phyloP scores from a whole-genome alignment of 2,329 filamentous ascomycete genomes.

The Pseudocercospora eumusae region DNA sequence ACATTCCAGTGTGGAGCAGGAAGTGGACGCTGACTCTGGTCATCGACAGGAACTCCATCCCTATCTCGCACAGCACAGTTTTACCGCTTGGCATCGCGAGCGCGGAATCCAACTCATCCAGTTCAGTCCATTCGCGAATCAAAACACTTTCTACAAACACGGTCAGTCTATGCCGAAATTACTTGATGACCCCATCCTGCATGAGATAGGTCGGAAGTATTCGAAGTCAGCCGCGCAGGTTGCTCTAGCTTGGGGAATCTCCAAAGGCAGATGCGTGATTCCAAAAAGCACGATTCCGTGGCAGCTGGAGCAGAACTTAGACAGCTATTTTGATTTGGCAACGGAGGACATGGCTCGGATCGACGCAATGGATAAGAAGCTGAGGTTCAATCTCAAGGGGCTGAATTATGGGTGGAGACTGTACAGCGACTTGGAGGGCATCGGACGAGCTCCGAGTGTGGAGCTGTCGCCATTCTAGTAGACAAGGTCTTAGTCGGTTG shows the following conservation, averaged over 20 bases:
- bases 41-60: conserved; percentile 63
- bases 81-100: conserved; percentile 66
- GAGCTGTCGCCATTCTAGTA: not conserved
- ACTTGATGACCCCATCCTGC: conserved; percentile 10
- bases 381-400: conserved; percentile 29
- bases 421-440: conserved; percentile 34
- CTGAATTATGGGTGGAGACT: conserved; percentile 30
- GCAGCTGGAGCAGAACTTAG: conserved; percentile 37
- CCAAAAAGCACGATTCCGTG: conserved; percentile 44
- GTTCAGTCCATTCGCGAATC: conserved; percentile 56
- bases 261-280: conserved; percentile 41
- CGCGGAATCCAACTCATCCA: conserved; percentile 72
- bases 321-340: conserved; percentile 43
- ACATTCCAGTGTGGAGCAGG: not conserved
- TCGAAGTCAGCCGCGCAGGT: conserved; percentile 41
- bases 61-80: conserved; percentile 67
- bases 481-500: not conserved
- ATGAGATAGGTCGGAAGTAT: conserved; percentile 29
- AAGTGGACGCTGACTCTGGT: not conserved
- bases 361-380: conserved; percentile 41
- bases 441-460: conserved; percentile 16
- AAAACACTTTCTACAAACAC: conserved; percentile 21
- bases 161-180: conserved; percentile 13
- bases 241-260: conserved; percentile 41
- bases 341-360: conserved; percentile 52